Evolutionary conservation across 495 filamentous ascomycete species (phyloP), one percentile per base, ranked within the genome.

Genomic region (Penicillium soppii): DNA sequence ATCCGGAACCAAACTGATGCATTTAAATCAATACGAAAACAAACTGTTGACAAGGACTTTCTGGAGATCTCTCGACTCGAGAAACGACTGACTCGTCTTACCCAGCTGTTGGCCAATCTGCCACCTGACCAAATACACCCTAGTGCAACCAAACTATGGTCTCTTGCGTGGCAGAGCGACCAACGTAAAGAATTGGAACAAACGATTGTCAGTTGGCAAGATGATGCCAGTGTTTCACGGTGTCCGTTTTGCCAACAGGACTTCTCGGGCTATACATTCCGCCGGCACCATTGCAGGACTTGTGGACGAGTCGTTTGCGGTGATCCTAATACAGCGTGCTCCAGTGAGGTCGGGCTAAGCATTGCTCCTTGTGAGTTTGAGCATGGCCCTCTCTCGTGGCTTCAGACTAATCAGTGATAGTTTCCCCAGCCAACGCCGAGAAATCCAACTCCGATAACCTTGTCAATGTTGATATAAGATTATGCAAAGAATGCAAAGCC

Each of bases 211-310:
- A 86, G 85, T 12, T 98, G 94, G 94, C 88, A 98, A 65, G 94
- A 97, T 40, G 95, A 97, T 70, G 78, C 86, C 0, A 81, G 72
- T 37, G 91, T 98, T 17, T 44, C 76, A 4, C 83, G 82, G 39
- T 98, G 94, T 54, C 95, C 94, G 3, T 94, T 95, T 58, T 98
- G 94, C 59, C 87, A 91, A 58, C 94, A 97, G 59, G 90, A 95
- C 45, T 98, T 98, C 68, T 82, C 89, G 1, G 83, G 80, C 21
- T 96, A 95, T 74, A 83, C 89, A 1, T 92, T 95, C 57, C 81
- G 94, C 61, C 79, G 94, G 49, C 95, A 97, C 65, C 94, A 98
- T 65, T 98, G 94, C 66, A 82, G 94, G 46, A 82, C 95, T 65
- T 98, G 94, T 59, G 94, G 94, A 26, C 80, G 84, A 47, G 90